Evolutionary conservation across 2,329 filamentous ascomycete genomes (phyloP).

Genomic region (Aspergillus pseudoglaucus): DNA sequence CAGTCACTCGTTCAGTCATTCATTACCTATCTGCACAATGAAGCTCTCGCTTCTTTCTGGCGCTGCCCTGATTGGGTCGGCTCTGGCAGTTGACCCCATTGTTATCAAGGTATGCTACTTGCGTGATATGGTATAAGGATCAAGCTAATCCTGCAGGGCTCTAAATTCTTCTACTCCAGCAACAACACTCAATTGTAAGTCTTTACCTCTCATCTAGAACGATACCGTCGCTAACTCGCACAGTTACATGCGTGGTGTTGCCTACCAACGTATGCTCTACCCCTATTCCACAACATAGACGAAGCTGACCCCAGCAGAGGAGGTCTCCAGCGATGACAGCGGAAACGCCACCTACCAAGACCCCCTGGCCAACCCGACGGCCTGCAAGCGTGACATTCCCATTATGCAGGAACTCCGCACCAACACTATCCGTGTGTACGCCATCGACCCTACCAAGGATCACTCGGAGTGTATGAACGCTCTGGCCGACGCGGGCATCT

Average conservation of each 20-base stretch:
- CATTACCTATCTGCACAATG: neutral
- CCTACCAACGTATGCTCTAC: constrained; percentile 63
- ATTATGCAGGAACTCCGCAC: constrained; percentile 69
- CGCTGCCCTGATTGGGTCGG: neutral
- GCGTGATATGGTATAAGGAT: neutral
- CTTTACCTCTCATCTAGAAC: constrained; percentile 44
- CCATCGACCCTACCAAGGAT: constrained; percentile 69
- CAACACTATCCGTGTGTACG: constrained; percentile 90
- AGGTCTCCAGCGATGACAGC: constrained; percentile 49
- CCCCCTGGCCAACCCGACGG: constrained; percentile 63
- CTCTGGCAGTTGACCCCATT: constrained; percentile 32
- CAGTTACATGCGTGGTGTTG: constrained; percentile 80
- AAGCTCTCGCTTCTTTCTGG: neutral
- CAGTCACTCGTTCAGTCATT: constrained; percentile 1
- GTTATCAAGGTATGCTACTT: constrained; percentile 52
- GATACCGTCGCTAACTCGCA: constrained; percentile 25
- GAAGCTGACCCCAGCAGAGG: constrained; percentile 40
- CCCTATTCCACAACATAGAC: constrained; percentile 3
- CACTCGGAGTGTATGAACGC: constrained; percentile 77
- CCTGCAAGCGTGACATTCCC: constrained; percentile 77
- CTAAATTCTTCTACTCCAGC: constrained; percentile 80
- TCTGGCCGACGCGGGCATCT: constrained; percentile 78
- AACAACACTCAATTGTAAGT: constrained; percentile 63
- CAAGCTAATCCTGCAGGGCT: constrained; percentile 45
- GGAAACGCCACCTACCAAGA: constrained; percentile 59